A percentile compares a stretch with the other conserved stretches of the same genome.
Conservation (phyloP, 495 filamentous ascomycete genomes). For the Aspergillus coremiiformis region DNA sequence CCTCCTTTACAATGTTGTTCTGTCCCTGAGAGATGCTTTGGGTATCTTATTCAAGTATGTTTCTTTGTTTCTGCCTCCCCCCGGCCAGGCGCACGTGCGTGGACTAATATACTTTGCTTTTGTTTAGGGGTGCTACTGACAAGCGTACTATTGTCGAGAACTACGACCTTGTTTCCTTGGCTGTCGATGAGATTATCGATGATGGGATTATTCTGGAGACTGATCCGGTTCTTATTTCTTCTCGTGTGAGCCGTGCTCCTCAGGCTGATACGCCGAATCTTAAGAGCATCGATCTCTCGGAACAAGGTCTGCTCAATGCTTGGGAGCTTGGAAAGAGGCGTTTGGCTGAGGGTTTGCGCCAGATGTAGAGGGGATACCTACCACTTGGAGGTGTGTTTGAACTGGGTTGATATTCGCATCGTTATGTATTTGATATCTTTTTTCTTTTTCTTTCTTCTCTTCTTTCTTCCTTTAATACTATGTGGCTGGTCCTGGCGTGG, state of each 20-base stretch:
- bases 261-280: conserved; percentile 80
- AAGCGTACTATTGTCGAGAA: conserved; percentile 97
- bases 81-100: too few species aligned
- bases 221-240: conserved; percentile 85
- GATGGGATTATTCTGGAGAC: conserved; percentile 97
- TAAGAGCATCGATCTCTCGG: conserved; percentile 87
- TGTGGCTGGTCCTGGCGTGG: conserved; percentile 41
- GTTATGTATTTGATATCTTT: conserved; percentile 20
- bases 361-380: conserved; percentile 38
- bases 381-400: conserved; percentile 4
- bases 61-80: not conserved
- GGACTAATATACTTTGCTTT: conserved; percentile 5
- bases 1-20: conserved; percentile 83
- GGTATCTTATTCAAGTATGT: conserved; percentile 87
- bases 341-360: conserved; percentile 82
- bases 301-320: conserved; percentile 91
- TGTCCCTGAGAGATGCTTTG: conserved; percentile 81
- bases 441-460: conserved; percentile 15
- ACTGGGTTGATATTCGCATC: conserved; percentile 16
- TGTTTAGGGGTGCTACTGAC: conserved; percentile 75
- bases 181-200: conserved; percentile 93
- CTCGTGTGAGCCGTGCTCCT: conserved; percentile 85
- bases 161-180: conserved; percentile 86
- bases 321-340: conserved; percentile 94
- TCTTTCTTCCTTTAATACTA: conserved; percentile 19